Percentiles rank a stretch among this genome's conserved stretches.
Conservation (phyloP, 129 eudicot genomes). For the Arctium lappa region DNA sequence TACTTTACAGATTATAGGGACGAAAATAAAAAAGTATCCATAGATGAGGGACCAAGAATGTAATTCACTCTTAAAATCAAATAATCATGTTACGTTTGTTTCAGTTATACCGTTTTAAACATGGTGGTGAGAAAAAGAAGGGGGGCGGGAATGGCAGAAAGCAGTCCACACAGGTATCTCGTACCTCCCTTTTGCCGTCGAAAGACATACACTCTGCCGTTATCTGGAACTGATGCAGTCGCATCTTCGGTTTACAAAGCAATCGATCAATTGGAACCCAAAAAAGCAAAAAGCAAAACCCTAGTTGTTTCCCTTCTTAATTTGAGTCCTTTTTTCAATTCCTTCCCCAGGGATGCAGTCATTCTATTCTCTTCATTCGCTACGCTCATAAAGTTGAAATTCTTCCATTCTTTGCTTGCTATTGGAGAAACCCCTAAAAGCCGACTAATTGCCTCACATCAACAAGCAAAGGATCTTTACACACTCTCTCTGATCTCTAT, state of each 20-base stretch:
- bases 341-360: conserved; percentile 1
- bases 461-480: conserved; percentile 33
- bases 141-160: conserved; percentile 17
- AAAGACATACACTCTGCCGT: background rate
- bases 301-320: background rate
- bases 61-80: no score
- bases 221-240: background rate
- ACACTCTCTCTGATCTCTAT: background rate
- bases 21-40: no score
- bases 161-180: conserved; percentile 11
- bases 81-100: no score
- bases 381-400: background rate
- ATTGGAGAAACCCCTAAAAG: conserved; percentile 13
- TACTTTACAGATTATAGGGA: no score
- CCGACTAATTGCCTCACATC: background rate
- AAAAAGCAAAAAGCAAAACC: conserved; percentile 12
- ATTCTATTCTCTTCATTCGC: conserved; percentile 1
- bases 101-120: background rate
- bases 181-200: conserved; percentile 1
- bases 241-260: background rate
- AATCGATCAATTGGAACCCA: background rate
- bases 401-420: conserved; percentile 7
- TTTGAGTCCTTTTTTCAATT: conserved; percentile 5
- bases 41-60: no score
- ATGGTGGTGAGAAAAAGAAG: background rate